Evolutionary conservation across 2,329 filamentous ascomycete genomes (phyloP), one percentile per base, ranked within the genome.

Genomic region (Aspergillus fischeri): DNA sequence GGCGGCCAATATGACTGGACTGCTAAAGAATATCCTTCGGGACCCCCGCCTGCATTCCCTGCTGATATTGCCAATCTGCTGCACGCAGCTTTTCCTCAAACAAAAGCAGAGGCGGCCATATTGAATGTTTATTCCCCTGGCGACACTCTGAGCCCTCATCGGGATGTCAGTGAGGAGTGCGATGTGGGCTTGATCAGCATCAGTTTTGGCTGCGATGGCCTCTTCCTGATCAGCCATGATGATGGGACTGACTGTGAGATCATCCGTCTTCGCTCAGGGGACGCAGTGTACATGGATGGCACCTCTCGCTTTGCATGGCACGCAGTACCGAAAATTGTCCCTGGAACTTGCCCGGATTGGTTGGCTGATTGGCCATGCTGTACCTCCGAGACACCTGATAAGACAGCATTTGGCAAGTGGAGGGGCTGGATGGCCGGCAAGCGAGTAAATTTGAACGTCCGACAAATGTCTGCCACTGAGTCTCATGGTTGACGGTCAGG

Each of bases 1-100:
- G 94, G 94, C 51, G 93, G 92, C 0, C 94, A 97, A 73, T 97
- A 97, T 73, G 90, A 97, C 77, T 97, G 93, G 94, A 95, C 92
- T 0, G 84, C 85, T 56, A 92, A 96, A 63, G 77, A 84, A 11
- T 97, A 97, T 69, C 92, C 92, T 0, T 72, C 79, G 9, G 80
- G 82, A n/a, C 59, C 72, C 3, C 87, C 89, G 0, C 91, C 91
- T 0, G 67, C 77, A 0, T 97, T 97, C 65, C 92, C 93, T 0
- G 44, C 71, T 1, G 91, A 96, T 68, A 81, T 95, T 51, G 85
- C 85, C 3, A 72, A 70, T 1, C 82, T 96, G 7, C 77, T 97
- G 0, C 80, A 85, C 55, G 75, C 75, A 0, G 73, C 94, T 0
- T 97, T 96, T 64, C 89, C 91, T 0, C 80, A 85, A 10, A 94